Evolutionary conservation across 345 rosid genomes (phyloP).

Genomic region (Eucalyptus pauciflora): DNA sequence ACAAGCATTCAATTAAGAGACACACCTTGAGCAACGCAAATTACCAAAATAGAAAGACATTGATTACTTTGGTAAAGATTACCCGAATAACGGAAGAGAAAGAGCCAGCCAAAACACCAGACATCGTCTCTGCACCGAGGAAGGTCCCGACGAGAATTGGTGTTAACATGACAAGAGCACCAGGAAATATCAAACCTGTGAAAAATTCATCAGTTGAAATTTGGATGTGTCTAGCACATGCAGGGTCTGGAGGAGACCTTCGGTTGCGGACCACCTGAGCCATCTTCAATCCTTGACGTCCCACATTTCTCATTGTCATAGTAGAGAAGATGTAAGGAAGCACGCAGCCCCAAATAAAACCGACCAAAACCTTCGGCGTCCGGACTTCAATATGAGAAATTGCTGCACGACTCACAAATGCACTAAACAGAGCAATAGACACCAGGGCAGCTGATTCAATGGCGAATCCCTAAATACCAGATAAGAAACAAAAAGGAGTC

Average conservation of each 20-base stretch:
- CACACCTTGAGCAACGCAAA: background rate
- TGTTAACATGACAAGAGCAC: conserved; percentile 24
- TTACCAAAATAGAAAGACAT: background rate
- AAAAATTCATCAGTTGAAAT: conserved; percentile 18
- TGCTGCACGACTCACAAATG: conserved; percentile 24
- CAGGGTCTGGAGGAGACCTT: fast-evolving
- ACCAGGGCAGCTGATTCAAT: conserved; percentile 32
- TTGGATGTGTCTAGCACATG: conserved; percentile 14
- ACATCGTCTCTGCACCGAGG: conserved; percentile 18
- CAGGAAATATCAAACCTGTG: conserved; percentile 16
- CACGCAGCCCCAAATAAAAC: conserved; percentile 14
- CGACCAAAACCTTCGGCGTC: conserved; percentile 23
- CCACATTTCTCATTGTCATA: conserved; percentile 29
- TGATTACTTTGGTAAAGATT: background rate
- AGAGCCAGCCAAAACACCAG: conserved; percentile 21
- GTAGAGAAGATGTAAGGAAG: conserved; percentile 26
- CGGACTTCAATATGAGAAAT: background rate
- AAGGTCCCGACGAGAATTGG: conserved; percentile 19
- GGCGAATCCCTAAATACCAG: conserved; percentile 9
- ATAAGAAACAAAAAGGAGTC: background rate
- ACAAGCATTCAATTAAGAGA: background rate
- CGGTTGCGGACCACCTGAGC: conserved; percentile 1
- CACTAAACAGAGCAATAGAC: conserved; percentile 19
- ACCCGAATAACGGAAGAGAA: conserved; percentile 17
- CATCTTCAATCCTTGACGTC: conserved; percentile 22